These are phyloP conservation scores for Polygonum aviculare DNA, from an alignment of 148 eudicot genomes.

Conservation along the genomic window DNA sequence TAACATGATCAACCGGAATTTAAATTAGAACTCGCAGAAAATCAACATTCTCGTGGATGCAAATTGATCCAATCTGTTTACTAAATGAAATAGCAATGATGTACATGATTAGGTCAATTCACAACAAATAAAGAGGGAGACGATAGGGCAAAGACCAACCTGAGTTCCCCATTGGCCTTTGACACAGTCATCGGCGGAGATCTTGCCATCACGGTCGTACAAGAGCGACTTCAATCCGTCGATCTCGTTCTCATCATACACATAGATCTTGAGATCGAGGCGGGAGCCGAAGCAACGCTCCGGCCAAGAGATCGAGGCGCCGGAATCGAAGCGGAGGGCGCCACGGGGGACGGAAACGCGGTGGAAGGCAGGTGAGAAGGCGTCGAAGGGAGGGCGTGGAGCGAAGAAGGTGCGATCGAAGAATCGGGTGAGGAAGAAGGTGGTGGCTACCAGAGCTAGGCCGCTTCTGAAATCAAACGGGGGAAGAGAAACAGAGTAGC, in stretches of 20 bases:
- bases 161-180: constrained; percentile 99
- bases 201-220: constrained; percentile 72
- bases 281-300: constrained; percentile 44
- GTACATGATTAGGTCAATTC: not conserved
- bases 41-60: not conserved
- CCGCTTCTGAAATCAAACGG: no score
- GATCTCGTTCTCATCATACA: constrained; percentile 66
- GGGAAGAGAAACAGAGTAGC: no score
- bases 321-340: constrained; percentile 8
- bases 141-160: constrained; percentile 22
- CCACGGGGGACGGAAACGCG: not conserved
- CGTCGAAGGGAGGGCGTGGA: constrained; percentile 3
- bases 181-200: constrained; percentile 44
- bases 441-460: constrained; percentile 43
- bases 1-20: not conserved
- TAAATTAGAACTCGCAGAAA: not conserved
- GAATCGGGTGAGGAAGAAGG: constrained; percentile 79
- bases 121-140: not conserved
- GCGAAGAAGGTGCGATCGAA: constrained; percentile 28
- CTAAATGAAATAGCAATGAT: not conserved
- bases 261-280: constrained; percentile 66
- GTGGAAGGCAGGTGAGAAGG: not conserved
- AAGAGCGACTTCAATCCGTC: constrained; percentile 55
- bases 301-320: constrained; percentile 38
- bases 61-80: not conserved